phyloP scores from a whole-genome alignment of 2,329 filamentous ascomycete genomes.

The Aspergillus sp. region DNA sequence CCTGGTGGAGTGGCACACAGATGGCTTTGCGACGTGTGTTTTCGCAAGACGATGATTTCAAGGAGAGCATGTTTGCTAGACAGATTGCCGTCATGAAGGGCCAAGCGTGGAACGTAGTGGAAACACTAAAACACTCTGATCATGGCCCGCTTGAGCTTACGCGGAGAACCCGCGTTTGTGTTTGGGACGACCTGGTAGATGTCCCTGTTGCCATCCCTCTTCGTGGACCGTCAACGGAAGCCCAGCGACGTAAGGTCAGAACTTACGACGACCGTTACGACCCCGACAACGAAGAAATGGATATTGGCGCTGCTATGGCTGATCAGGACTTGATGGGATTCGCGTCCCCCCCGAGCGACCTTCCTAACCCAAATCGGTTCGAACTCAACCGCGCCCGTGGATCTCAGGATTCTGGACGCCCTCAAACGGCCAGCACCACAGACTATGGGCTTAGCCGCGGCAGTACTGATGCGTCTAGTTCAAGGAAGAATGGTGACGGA shows the following conservation, averaged over 20 bases:
- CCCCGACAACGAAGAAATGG: conserved; percentile 79
- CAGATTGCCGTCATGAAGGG: conserved; percentile 99
- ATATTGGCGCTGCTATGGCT: conserved; percentile 73
- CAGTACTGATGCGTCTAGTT: conserved; percentile 30
- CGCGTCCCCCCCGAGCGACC: conserved; percentile 55
- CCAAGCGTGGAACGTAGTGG: conserved; percentile 98
- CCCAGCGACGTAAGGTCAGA: conserved; percentile 64
- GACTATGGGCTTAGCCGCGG: conserved; percentile 29
- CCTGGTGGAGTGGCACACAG: conserved; percentile 97
- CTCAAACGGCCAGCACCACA: conserved; percentile 37
- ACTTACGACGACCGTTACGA: conserved; percentile 36
- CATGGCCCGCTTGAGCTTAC: conserved; percentile 94
- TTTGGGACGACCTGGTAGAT: conserved; percentile 97
- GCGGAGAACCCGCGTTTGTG: conserved; percentile 83
- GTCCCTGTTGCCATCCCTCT: conserved; percentile 92
- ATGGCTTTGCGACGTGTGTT: conserved; percentile 83
- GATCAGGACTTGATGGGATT: conserved; percentile 70
- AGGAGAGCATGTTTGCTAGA: conserved; percentile 97
- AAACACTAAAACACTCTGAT: conserved; percentile 88
- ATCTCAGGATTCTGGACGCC: conserved; percentile 36
- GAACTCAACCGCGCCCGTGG: conserved; percentile 56
- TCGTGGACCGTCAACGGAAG: conserved; percentile 79
- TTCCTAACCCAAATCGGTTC: conserved; percentile 75
- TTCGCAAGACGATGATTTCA: conserved; percentile 89
- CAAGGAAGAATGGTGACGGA: conserved; percentile 37